Percentiles rank a stretch among this genome's conserved stretches.
These are phyloP conservation scores for Lactarius quietus DNA, from an alignment of 768 basidiomycete genomes.

Conservation along the genomic window DNA sequence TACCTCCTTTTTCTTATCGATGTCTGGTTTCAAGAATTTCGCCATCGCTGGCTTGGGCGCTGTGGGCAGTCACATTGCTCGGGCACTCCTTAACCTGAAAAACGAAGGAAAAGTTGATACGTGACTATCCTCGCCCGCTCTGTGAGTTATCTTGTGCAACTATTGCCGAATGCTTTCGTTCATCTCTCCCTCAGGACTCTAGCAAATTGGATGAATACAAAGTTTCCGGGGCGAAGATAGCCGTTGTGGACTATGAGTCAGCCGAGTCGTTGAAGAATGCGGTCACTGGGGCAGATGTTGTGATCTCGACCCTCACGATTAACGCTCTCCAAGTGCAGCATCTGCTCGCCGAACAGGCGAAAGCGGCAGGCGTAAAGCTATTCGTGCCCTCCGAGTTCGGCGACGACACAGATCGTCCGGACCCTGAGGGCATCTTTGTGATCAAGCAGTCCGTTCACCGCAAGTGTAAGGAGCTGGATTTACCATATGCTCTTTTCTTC, in stretches of 20 bases:
- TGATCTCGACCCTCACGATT: slow-evolving; percentile 11
- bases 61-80: slow-evolving; percentile 1
- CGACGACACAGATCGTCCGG: slow-evolving; percentile 5
- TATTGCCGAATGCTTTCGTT: not conserved
- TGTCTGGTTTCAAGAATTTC: slow-evolving; percentile 13
- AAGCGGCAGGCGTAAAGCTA: slow-evolving; percentile 31
- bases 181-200: not conserved
- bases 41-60: slow-evolving; percentile 1
- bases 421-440: slow-evolving; percentile 9
- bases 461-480: slow-evolving; percentile 22
- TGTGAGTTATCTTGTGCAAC: not conserved
- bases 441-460: slow-evolving; percentile 17
- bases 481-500: slow-evolving; percentile 27
- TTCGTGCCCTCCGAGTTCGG: slow-evolving; percentile 35
- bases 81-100: slow-evolving; percentile 9
- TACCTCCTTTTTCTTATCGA: not conserved
- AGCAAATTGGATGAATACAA: slow-evolving; percentile 4
- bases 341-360: slow-evolving; percentile 32
- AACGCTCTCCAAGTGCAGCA: slow-evolving; percentile 26
- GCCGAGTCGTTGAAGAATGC: slow-evolving; percentile 12
- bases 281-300: slow-evolving; percentile 16
- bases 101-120: slow-evolving; percentile 4
- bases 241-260: slow-evolving; percentile 21
- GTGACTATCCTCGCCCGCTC: slow-evolving; percentile 15
- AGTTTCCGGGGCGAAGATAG: slow-evolving; percentile 13